Evolutionary conservation across 768 basidiomycete genomes (phyloP), one percentile per base, ranked within the genome.

Genomic region (Serendipita vermifera): DNA sequence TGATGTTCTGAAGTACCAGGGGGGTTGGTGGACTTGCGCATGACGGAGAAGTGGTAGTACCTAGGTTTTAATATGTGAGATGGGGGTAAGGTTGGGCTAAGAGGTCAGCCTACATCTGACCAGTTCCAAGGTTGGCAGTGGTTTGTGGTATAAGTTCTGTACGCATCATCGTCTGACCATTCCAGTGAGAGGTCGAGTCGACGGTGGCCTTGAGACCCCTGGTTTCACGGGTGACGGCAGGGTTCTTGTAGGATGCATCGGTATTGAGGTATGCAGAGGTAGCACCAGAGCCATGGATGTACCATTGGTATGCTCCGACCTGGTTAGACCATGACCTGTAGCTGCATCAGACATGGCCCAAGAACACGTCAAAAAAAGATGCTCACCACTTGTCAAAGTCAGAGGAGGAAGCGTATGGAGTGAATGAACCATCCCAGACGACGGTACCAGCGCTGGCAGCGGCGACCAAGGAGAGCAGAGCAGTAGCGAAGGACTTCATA

Each of bases 41-140:
- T 75, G 38, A 81, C 63, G 1, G 78, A 79, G 69, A 81, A 81
- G 68, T 81, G 80, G 66, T 81, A 81, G 59, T 40, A 57, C 27
- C 51, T 54, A 43, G 26, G 40, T 43, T 7, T 6, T 11, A 6
- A 43, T 17, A n/a, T 17, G 20, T 24, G 7, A 43, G 17, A 43
- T 6, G 20, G 7, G 27, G 40, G 7, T 20, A 17, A 43, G 17
- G 11, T 9, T 20, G 2, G 9, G 9, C 20, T 9, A 17, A 43
- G 11, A 7, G 2, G 11, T 9, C 20, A 43, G 7, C 17, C 69
- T 73, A 81, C 55, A 80, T 64, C 57, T 78, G 74, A 0, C 79
- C 80, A 11, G 72, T 69, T 2, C 81, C 79, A 22, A 82, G 67
- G 65, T 81, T 81, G 51, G 70, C 65, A 11, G 69, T 71, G 26